Conservation (phyloP, 2,329 filamentous ascomycete genomes). For the Beauveria sp. region DNA sequence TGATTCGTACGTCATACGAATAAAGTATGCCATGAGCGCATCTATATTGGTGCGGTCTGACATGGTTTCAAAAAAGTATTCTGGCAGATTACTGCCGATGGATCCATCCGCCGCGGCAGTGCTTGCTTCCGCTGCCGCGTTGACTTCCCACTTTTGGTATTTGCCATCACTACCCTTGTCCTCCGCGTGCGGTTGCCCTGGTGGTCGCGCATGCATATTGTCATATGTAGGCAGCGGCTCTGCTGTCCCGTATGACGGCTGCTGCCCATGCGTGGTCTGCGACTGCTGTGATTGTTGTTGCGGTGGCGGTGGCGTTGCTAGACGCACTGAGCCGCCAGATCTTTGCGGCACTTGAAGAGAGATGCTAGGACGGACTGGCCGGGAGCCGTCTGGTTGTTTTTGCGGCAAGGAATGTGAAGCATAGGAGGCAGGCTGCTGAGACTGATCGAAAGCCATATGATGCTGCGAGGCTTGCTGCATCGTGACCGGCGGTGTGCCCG, state of each 20-base stretch:
- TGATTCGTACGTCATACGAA: conserved; percentile 40
- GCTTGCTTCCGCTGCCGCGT: background rate
- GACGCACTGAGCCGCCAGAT: conserved; percentile 49
- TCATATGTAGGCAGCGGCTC: conserved; percentile 3
- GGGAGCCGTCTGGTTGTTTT: background rate
- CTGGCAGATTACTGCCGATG: conserved; percentile 14
- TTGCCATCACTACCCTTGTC: background rate
- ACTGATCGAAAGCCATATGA: background rate
- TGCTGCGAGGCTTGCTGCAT: conserved; percentile 25
- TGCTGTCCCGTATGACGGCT: background rate
- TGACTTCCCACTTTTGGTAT: background rate
- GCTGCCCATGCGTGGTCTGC: background rate
- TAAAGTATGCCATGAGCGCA: conserved; percentile 47
- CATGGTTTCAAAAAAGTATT: conserved; percentile 27
- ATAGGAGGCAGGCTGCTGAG: background rate
- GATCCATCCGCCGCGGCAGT: background rate
- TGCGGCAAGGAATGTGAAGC: background rate
- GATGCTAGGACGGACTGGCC: conserved; percentile 30
- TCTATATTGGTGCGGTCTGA: conserved; percentile 48
- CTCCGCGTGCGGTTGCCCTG: background rate
- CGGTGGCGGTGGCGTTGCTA: conserved; percentile 50
- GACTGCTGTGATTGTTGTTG: conserved; percentile 3
- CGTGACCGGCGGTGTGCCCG: conserved; percentile 58
- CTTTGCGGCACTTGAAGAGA: conserved; percentile 41
- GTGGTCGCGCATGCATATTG: conserved; percentile 8